phyloP scores from a whole-genome alignment of 176 grass and related monocot species.

The Musa troglodytarum region DNA sequence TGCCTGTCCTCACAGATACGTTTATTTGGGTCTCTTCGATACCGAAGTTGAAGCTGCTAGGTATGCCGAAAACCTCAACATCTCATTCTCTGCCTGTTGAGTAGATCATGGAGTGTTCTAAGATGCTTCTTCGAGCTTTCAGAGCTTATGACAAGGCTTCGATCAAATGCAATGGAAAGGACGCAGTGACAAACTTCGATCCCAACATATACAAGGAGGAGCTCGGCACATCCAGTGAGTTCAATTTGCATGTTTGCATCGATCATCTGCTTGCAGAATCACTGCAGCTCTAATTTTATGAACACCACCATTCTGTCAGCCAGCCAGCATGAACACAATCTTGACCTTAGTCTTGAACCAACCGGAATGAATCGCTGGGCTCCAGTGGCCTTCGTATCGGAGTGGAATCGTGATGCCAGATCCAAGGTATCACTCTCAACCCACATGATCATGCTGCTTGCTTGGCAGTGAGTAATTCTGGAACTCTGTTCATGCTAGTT shows the following conservation, averaged over 20 bases:
- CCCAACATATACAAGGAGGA: slow-evolving; percentile 7
- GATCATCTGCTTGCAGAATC: not conserved
- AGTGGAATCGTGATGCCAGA: not conserved
- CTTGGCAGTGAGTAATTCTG: not conserved
- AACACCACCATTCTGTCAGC: not conserved
- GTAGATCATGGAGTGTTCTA: not conserved
- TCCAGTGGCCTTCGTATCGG: too few relatives aligned
- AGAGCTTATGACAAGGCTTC: slow-evolving; percentile 17
- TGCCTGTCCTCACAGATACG: not conserved
- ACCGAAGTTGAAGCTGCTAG: slow-evolving; percentile 9
- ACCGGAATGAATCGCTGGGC: not conserved
- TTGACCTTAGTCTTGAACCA: slow-evolving; percentile 2
- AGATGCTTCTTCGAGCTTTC: not conserved
- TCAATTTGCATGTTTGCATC: not conserved
- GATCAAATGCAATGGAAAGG: slow-evolving; percentile 18
- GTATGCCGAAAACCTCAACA: not conserved
- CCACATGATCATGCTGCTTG: not conserved
- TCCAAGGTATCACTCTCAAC: not conserved
- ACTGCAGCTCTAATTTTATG: not conserved
- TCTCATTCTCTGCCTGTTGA: not conserved
- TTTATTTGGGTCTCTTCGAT: slow-evolving; percentile 11
- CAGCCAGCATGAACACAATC: slow-evolving; percentile 12
- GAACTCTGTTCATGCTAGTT: not conserved
- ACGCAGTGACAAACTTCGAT: slow-evolving; percentile 15
- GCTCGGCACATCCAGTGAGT: not conserved